These are phyloP conservation scores for Luffa aegyptiaca DNA, from an alignment of 306 rosid genomes.

Conservation along the genomic window DNA sequence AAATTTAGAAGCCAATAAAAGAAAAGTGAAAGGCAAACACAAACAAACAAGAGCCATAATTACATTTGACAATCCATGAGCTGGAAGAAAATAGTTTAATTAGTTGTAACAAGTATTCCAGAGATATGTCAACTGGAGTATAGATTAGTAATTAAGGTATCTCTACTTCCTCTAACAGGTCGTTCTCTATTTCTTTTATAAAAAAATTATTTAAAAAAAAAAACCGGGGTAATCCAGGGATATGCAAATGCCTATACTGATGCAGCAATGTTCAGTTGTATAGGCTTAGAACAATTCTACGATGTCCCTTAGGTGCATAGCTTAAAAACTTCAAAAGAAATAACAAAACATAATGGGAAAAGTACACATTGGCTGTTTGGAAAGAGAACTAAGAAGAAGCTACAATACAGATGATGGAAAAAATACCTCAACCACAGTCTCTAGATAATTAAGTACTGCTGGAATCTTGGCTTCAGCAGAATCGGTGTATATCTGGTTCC, in stretches of 20 bases:
- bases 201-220: not conserved
- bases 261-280: not conserved
- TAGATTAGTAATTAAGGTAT: not conserved
- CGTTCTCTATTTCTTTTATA: not conserved
- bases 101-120: not conserved
- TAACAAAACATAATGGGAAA: not conserved
- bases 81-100: not conserved
- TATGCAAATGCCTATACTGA: not conserved
- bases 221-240: not conserved
- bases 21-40: not conserved
- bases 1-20: not conserved
- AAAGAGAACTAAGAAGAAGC: not conserved
- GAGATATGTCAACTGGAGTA: not conserved
- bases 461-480: conserved; percentile 97
- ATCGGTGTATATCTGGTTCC: conserved; percentile 66
- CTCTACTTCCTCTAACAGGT: not conserved
- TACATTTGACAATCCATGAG: not conserved
- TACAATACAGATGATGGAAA: not conserved
- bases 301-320: not conserved
- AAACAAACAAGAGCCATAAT: not conserved
- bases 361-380: not conserved
- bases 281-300: not conserved
- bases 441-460: conserved; percentile 81
- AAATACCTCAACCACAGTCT: conserved; percentile 82
- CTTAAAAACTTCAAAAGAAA: not conserved